Evolutionary conservation across 139 green algal genomes (phyloP).

Genomic region (Chlamydomonas sp.): DNA sequence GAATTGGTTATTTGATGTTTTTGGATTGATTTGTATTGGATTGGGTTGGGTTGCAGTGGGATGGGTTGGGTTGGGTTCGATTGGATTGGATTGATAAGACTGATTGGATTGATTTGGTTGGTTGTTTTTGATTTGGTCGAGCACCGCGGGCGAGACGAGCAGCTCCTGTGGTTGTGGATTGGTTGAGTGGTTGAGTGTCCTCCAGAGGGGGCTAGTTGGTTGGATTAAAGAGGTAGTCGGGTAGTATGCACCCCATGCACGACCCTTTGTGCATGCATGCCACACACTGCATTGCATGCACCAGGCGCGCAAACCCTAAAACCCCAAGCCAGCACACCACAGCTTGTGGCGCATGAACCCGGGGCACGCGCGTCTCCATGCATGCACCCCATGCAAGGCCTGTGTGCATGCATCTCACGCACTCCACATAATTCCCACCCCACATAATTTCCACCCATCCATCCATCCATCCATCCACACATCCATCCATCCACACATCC

Average conservation of each 20-base stretch:
- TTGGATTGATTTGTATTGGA: not conserved
- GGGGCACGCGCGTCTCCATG: slow-evolving; percentile 35
- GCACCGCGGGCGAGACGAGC: not conserved
- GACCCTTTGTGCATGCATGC: not conserved
- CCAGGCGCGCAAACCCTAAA: too few relatives aligned
- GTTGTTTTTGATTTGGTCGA: not conserved
- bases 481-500: too few relatives aligned
- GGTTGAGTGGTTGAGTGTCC: not conserved
- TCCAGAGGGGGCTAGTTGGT: not conserved
- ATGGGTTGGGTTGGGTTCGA: not conserved
- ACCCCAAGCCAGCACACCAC: too few relatives aligned
- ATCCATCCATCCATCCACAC: too few relatives aligned
- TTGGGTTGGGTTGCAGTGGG: not conserved
- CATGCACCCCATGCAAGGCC: too few relatives aligned
- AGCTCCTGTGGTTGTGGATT: not conserved
- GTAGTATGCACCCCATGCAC: not conserved
- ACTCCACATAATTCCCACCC: not conserved
- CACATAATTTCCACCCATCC: too few relatives aligned
- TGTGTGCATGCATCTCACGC: not conserved
- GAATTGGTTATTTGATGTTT: not conserved
- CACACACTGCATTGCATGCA: not conserved
- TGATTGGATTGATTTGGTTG: not conserved
- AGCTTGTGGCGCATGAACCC: slow-evolving; percentile 63
- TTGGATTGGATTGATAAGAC: not conserved
- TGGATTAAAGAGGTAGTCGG: not conserved